Evolutionary conservation across 495 filamentous ascomycete genomes (phyloP).

Genomic region (Aspergillus cristatus): DNA sequence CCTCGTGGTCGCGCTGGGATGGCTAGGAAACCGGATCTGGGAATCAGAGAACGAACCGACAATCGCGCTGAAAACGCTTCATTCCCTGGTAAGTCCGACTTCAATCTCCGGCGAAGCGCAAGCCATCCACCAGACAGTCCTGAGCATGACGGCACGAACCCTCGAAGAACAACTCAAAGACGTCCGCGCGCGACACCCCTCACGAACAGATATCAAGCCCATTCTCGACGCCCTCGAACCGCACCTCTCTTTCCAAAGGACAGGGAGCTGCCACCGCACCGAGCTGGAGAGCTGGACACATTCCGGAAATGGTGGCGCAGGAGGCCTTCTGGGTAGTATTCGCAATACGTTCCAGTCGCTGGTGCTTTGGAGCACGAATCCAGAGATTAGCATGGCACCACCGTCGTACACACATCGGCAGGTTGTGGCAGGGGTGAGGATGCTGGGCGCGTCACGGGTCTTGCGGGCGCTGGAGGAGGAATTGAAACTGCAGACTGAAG

Average conservation of each 20-base stretch:
- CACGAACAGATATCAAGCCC: conserved; percentile 60
- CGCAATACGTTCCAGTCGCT: conserved; percentile 59
- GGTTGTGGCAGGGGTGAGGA: conserved; percentile 52
- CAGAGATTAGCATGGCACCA: conserved; percentile 55
- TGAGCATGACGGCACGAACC: conserved; percentile 71
- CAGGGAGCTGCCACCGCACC: conserved; percentile 52
- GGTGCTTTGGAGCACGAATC: conserved; percentile 61
- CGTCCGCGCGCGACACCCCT: conserved; percentile 59
- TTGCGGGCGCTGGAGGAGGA: conserved; percentile 60
- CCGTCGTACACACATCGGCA: conserved; percentile 74
- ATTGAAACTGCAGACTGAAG: conserved; percentile 45
- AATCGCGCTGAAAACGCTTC: conserved; percentile 57
- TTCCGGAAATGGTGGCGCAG: conserved; percentile 29
- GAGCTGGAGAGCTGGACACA: conserved; percentile 73
- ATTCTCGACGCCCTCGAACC: conserved; percentile 61
- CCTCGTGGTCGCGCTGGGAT: conserved; percentile 68
- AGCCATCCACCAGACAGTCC: conserved; percentile 70
- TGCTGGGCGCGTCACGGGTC: conserved; percentile 59
- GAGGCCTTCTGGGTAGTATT: conserved; percentile 54
- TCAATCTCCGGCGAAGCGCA: conserved; percentile 73
- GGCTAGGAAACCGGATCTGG: conserved; percentile 78
- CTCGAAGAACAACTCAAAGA: conserved; percentile 68
- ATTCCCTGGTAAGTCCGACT: conserved; percentile 63
- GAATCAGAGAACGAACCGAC: conserved; percentile 52
- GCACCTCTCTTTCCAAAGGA: conserved; percentile 57